These are phyloP conservation scores for Teratosphaeria destructans DNA, from an alignment of 2,329 filamentous ascomycete genomes.

Conservation along the genomic window DNA sequence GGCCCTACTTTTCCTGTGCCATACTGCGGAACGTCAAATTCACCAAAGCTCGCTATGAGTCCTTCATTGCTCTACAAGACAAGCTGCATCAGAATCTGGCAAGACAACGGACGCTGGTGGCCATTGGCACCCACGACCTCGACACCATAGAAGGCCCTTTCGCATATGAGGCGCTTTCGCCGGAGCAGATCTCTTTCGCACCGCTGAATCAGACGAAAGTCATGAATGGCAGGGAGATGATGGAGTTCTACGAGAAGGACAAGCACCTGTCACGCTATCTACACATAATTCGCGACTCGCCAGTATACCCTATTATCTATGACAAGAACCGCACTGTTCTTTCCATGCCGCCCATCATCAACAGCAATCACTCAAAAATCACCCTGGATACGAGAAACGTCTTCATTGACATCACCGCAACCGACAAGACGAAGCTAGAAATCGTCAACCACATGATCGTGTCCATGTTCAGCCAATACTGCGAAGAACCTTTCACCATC, in stretches of 20 bases:
- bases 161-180: constrained; percentile 84
- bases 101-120: constrained; percentile 83
- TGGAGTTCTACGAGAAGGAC: constrained; percentile 90
- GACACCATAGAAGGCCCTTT: constrained; percentile 91
- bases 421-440: constrained; percentile 90
- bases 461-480: constrained; percentile 93
- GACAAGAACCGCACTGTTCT: constrained; percentile 80
- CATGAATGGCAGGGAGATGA: constrained; percentile 80
- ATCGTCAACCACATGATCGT: constrained; percentile 93
- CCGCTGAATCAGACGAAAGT: constrained; percentile 85
- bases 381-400: constrained; percentile 82
- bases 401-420: constrained; percentile 94
- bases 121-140: constrained; percentile 93
- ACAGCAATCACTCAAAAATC: constrained; percentile 94
- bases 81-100: constrained; percentile 96
- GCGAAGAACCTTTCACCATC: constrained; percentile 77
- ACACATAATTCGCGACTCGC: constrained; percentile 86
- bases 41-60: constrained; percentile 82
- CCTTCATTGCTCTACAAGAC: constrained; percentile 95
- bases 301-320: constrained; percentile 91
- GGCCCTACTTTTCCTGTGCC: constrained; percentile 80
- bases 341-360: constrained; percentile 95
- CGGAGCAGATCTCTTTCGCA: constrained; percentile 82
- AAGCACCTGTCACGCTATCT: constrained; percentile 83
- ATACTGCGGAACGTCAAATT: constrained; percentile 87